Evolutionary conservation across 1,139 yeast species (phyloP), one percentile per base, ranked within the genome.

Genomic region (Yamadazyma atlantica): DNA sequence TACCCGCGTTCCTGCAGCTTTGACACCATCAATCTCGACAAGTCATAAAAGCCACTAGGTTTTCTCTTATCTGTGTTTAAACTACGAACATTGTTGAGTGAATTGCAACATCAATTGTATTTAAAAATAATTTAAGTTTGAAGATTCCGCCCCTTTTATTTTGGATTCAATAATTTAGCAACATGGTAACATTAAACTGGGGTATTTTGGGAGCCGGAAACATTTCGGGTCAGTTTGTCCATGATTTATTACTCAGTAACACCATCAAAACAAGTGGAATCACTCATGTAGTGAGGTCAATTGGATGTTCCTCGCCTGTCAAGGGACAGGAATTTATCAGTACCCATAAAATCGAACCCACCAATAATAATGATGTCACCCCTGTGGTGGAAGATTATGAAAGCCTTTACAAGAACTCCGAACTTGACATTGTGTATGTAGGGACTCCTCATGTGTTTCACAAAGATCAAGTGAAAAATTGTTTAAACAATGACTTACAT

Each of bases 361-460:
- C 24, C 10, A 35, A 16, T 14, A 43, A 43, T 28, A 44, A 40
- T 19, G 42, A 43, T 12, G 34, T 39, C 21, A 30, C 15, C 9
- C 43, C 47, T 5, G 34, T 32, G 10, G 54, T 57, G 16, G 58
- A 64, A 39, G 36, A 41, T 4, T 67, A 67, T 38, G 60, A 58
- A 7, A 63, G 60, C 1, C 54, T 80, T 34, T 74, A 66, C 43
- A 47, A 51, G 17, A 75, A 78, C 45, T 55, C 63, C 9, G 60
- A 69, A 7, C 69, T 79, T 29, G 77, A 79, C 40, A 64, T 75
- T 18, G 71, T 80, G 26, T 80, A 80, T 52, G 62, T 80, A 33
- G 85, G 82, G 3, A 71, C 81, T 5, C 85, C 85, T 3, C 84
- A 80, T 57, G 60, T 69, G 8, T 62, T 65, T 46, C 86, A 80